phyloP scores from a whole-genome alignment of 2,329 filamentous ascomycete species.

The Cryphonectria carpinicola region DNA sequence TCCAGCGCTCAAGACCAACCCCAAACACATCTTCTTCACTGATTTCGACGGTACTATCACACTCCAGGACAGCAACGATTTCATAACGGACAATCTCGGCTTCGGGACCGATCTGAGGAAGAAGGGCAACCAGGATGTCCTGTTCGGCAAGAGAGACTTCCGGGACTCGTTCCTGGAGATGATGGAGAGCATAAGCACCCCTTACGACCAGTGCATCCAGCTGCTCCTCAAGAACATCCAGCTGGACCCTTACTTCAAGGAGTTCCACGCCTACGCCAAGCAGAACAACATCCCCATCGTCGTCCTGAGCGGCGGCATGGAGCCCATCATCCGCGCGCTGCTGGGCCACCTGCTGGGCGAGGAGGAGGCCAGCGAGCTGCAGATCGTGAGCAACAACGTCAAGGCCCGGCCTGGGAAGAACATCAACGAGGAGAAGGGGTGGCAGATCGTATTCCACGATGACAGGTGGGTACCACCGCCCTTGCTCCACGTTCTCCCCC shows the following conservation, averaged over 20 bases:
- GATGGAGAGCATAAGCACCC: constrained; percentile 83
- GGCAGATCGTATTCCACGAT: constrained; percentile 88
- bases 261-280: constrained; percentile 84
- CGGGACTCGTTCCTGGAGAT: constrained; percentile 87
- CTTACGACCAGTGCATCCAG: constrained; percentile 81
- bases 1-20: constrained; percentile 67
- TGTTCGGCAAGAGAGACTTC: constrained; percentile 73
- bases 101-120: constrained; percentile 74
- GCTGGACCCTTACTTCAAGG: constrained; percentile 84
- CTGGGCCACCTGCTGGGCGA: constrained; percentile 79
- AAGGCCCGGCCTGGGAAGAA: constrained; percentile 64
- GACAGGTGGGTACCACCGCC: constrained; percentile 60
- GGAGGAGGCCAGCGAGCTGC: constrained; percentile 74
- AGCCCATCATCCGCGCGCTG: constrained; percentile 84
- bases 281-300: constrained; percentile 88
- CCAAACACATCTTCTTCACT: constrained; percentile 96
- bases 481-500: background rate
- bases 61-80: constrained; percentile 67
- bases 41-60: constrained; percentile 99
- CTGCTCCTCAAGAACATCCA: constrained; percentile 81
- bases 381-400: constrained; percentile 90
- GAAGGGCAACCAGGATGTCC: constrained; percentile 75
- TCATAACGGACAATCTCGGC: constrained; percentile 88
- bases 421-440: constrained; percentile 80
- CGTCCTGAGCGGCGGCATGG: constrained; percentile 90